These are phyloP conservation scores for Debaryomyces tyrocola DNA, from an alignment of 805 yeast genomes.

Conservation along the genomic window DNA sequence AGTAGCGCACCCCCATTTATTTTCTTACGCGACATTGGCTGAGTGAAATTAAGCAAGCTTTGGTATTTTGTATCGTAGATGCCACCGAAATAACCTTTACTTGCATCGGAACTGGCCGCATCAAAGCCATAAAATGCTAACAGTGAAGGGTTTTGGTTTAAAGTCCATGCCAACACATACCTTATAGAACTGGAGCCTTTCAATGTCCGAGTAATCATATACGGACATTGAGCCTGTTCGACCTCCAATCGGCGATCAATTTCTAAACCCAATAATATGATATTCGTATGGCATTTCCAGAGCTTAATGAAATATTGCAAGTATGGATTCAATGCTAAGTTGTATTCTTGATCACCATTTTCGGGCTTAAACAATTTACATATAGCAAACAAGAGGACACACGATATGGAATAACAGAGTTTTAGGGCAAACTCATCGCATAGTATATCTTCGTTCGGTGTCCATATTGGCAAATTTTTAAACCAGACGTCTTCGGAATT, in stretches of 20 bases:
- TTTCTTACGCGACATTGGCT: constrained; percentile 62
- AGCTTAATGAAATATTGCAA: constrained; percentile 52
- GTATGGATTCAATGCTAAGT: constrained; percentile 60
- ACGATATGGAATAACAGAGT: constrained; percentile 28
- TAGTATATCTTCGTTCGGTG: constrained; percentile 16
- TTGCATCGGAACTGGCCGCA: not conserved
- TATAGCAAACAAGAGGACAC: constrained; percentile 33
- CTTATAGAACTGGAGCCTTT: constrained; percentile 67
- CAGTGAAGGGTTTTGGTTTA: constrained; percentile 34
- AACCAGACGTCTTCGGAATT: constrained; percentile 35
- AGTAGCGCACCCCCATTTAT: constrained; percentile 58
- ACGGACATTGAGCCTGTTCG: constrained; percentile 30
- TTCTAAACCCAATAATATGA: constrained; percentile 60
- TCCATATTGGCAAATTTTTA: constrained; percentile 25
- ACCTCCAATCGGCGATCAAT: constrained; percentile 39
- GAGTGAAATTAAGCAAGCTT: constrained; percentile 58
- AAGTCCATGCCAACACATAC: constrained; percentile 56
- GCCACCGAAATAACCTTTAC: constrained; percentile 5
- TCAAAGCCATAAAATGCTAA: constrained; percentile 2
- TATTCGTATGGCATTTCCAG: constrained; percentile 68
- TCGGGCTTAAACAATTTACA: constrained; percentile 31
- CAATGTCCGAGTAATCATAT: constrained; percentile 33
- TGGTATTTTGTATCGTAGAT: constrained; percentile 60
- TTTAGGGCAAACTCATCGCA: constrained; percentile 22
- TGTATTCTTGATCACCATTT: constrained; percentile 20